These are phyloP conservation scores for Gyromitra esculenta DNA, from an alignment of 2,329 filamentous ascomycete species.

Conservation along the genomic window DNA sequence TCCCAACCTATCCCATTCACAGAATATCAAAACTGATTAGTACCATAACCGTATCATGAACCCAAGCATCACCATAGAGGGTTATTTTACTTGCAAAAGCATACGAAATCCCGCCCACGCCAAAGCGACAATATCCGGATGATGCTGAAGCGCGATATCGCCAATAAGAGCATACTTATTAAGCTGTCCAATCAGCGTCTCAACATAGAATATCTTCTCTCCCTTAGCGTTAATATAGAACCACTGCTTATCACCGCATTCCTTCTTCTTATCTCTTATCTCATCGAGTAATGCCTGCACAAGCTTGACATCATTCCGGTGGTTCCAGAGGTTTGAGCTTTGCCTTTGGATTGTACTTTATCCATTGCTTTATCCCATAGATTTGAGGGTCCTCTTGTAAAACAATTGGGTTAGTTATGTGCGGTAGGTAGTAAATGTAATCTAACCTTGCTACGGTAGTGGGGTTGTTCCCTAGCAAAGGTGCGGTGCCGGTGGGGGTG, in stretches of 20 bases:
- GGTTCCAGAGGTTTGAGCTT: no score
- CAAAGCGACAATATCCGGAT: slow-evolving; percentile 56
- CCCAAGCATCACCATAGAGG: neutral
- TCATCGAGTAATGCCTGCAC: neutral
- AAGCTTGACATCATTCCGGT: no score
- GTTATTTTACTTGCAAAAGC: slow-evolving; percentile 53
- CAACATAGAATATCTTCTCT: slow-evolving; percentile 10
- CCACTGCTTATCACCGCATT: slow-evolving; percentile 10
- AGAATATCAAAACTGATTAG: neutral
- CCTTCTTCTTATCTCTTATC: neutral
- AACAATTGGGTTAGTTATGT: no score
- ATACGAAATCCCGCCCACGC: slow-evolving; percentile 57
- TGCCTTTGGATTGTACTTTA: no score
- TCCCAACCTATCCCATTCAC: neutral
- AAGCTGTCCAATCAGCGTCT: slow-evolving; percentile 56
- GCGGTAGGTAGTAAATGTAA: no score
- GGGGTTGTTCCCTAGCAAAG: no score
- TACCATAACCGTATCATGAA: no score
- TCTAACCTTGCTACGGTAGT: no score
- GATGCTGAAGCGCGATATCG: slow-evolving; percentile 56
- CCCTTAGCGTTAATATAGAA: neutral
- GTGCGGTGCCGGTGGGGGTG: no score
- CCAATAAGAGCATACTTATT: slow-evolving; percentile 57
- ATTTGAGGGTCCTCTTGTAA: no score
- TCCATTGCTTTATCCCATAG: no score